Percentiles rank a stretch among this genome's conserved stretches.
Evolutionary conservation across 306 rosid genomes (phyloP).

Genomic region (Cercis canadensis): DNA sequence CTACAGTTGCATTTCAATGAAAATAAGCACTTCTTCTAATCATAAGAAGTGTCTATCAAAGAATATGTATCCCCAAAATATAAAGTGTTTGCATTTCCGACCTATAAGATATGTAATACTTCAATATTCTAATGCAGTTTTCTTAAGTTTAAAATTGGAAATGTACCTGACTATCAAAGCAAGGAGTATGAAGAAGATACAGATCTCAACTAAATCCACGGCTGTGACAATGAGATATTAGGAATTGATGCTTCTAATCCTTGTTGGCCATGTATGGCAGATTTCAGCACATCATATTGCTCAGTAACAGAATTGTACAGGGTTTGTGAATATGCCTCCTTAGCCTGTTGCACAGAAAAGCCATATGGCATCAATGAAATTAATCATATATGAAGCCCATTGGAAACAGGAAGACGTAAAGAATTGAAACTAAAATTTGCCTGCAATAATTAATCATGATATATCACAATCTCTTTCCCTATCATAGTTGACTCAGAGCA

Average conservation of each 20-base stretch:
- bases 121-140: constrained; percentile 23
- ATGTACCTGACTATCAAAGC: constrained; percentile 52
- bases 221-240: constrained; percentile 77
- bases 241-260: constrained; percentile 76
- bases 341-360: constrained; percentile 62
- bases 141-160: constrained; percentile 25
- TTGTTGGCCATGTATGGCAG: constrained; percentile 67
- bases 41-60: too few species aligned
- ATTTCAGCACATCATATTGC: constrained; percentile 85
- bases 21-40: too few species aligned
- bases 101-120: background rate
- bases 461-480: background rate
- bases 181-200: constrained; percentile 34
- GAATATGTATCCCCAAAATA: background rate
- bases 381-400: constrained; percentile 29
- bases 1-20: too few species aligned
- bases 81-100: constrained; percentile 14
- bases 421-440: background rate
- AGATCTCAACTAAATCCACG: constrained; percentile 68
- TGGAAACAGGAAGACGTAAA: background rate
- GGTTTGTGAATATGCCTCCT: constrained; percentile 69
- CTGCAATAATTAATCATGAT: background rate
- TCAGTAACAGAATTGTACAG: constrained; percentile 59
- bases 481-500: too few species aligned
- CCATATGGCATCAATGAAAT: constrained; percentile 30